Evolutionary conservation across 2,329 filamentous ascomycete genomes (phyloP).

Genomic region (Penicillium paneum): DNA sequence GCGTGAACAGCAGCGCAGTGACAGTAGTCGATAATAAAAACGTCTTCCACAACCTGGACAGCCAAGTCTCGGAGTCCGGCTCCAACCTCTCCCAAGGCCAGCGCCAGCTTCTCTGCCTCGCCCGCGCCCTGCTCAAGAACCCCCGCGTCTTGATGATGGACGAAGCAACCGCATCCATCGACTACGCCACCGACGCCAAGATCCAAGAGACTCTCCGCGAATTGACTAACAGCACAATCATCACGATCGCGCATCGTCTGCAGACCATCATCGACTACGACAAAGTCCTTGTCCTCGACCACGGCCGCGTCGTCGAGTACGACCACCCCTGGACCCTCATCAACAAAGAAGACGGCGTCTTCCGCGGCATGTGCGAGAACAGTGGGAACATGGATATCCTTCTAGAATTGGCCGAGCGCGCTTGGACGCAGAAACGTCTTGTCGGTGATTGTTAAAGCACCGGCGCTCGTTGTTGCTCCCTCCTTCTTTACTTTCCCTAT

Average conservation of each 20-base stretch:
- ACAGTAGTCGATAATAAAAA: conserved; percentile 75
- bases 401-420: conserved; percentile 53
- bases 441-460: conserved; percentile 41
- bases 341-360: conserved; percentile 64
- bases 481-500: neutral
- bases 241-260: conserved; percentile 92
- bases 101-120: conserved; percentile 88
- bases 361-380: conserved; percentile 67
- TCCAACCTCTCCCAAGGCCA: conserved; percentile 95
- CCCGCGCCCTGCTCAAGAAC: conserved; percentile 83
- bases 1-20: conserved; percentile 18
- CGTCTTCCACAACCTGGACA: conserved; percentile 82
- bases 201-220: conserved; percentile 97
- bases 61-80: conserved; percentile 81
- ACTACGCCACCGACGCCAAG: conserved; percentile 91
- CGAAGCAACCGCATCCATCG: conserved; percentile 94
- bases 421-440: conserved; percentile 47
- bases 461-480: neutral
- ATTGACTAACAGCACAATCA: conserved; percentile 79
- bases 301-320: conserved; percentile 81
- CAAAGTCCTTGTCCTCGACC: conserved; percentile 91
- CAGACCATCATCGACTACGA: conserved; percentile 98
- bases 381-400: conserved; percentile 61
- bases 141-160: conserved; percentile 98
- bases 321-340: conserved; percentile 85